Conservation (phyloP, 2,329 filamentous ascomycete species). For the Exophiala xenobiotica region DNA sequence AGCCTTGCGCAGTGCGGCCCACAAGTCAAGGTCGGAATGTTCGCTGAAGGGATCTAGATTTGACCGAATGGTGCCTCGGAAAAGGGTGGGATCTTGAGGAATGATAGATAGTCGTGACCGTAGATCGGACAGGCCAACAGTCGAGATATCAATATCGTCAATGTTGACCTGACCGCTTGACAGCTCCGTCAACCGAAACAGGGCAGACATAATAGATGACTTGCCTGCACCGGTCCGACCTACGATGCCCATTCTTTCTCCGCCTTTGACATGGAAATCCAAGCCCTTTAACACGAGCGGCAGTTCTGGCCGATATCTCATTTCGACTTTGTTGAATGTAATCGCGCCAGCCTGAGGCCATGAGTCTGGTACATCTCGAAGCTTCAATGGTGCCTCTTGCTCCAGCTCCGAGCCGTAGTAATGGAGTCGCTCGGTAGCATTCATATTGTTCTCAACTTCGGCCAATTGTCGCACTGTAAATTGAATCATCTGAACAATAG, state of each 20-base stretch:
- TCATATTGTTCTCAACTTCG: constrained; percentile 98
- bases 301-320: constrained; percentile 72
- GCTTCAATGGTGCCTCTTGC: constrained; percentile 82
- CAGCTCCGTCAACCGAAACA: constrained; percentile 46
- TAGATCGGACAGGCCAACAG: constrained; percentile 42
- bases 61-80: constrained; percentile 45
- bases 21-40: constrained; percentile 47
- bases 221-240: constrained; percentile 48
- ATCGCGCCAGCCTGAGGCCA: constrained; percentile 91
- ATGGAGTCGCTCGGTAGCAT: constrained; percentile 85
- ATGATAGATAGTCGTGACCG: constrained; percentile 47
- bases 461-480: constrained; percentile 92
- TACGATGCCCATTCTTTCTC: constrained; percentile 50
- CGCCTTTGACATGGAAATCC: constrained; percentile 46
- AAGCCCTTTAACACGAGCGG: constrained; percentile 72
- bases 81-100: constrained; percentile 47
- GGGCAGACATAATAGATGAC: constrained; percentile 47
- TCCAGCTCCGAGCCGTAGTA: constrained; percentile 87
- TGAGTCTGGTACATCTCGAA: constrained; percentile 64
- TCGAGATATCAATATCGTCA: constrained; percentile 45
- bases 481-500: constrained; percentile 93
- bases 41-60: constrained; percentile 49
- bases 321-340: constrained; percentile 70
- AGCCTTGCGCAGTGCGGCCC: constrained; percentile 47
- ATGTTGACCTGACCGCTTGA: constrained; percentile 43